A percentile compares a stretch with the other conserved stretches of the same genome.
Conservation (phyloP, 257 asterid species). For the Ophiorrhiza pumila region DNA sequence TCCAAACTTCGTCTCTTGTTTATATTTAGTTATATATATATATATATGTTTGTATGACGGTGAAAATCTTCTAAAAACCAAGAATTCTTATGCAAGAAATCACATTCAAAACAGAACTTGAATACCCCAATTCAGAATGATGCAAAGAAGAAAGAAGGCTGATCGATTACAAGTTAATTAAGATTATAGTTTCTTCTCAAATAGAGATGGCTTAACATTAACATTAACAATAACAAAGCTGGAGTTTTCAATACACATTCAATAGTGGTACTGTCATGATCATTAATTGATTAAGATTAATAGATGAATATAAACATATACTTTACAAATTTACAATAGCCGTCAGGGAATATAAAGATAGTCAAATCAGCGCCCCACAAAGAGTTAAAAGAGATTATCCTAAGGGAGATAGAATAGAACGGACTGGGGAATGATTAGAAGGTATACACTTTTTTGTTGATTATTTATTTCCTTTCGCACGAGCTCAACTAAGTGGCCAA, state of each 20-base stretch:
- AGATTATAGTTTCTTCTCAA: no score
- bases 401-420: slow-evolving; percentile 2
- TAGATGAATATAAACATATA: not conserved
- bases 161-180: no score
- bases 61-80: no score
- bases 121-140: no score
- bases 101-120: not conserved
- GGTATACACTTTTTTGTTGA: slow-evolving; percentile 26
- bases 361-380: slow-evolving; percentile 27
- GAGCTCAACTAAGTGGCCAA: slow-evolving; percentile 41
- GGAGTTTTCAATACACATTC: no score
- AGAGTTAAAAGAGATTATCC: slow-evolving; percentile 35
- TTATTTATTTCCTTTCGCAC: slow-evolving; percentile 38
- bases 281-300: not conserved
- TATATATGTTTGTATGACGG: no score
- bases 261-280: no score
- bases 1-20: not conserved
- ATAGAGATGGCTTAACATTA: no score
- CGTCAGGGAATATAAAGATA: not conserved
- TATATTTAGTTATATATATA: not conserved
- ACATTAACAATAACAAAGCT: no score
- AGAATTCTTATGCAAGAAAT: not conserved
- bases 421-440: slow-evolving; percentile 41
- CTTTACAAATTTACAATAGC: not conserved
- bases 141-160: no score